Evolutionary conservation across 1,284 basidiomycete genomes (phyloP), one percentile per base, ranked within the genome.

Genomic region (Rhizoctonia solani): DNA sequence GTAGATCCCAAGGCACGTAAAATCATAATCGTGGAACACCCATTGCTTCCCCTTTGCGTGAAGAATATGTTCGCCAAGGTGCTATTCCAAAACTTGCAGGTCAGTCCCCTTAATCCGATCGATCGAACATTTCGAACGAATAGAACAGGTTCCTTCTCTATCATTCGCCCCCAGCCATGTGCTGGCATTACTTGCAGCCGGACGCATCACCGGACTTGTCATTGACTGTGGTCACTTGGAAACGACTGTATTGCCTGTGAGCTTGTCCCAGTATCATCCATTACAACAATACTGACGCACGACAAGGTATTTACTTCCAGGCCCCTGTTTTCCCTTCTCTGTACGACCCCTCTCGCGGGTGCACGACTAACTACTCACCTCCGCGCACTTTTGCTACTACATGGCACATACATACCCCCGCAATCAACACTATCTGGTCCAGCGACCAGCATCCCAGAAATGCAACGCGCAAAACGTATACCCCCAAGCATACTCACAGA

Each of bases 1-100:
- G 90, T 92, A 69, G 97, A 98, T 75, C 90, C 95, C 0, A 96
- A 94, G 76, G 88, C 92, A 37, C 85, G 96, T 54, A 97, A 96
- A 76, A 89, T 99, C 67, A 91, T 98, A 55, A 74, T 99, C 27
- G 81, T 96, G 4, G 95, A 98, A 77, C 90, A 93, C 74, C 92
- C 96, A 0, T 79, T 97, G 54, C 80, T 97, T 11, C 92, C 95
- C 0, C 78, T 91, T 1, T 84, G 88, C 69, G 87, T 98, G 74
- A 97, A 97, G 77, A 91, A 95, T 53, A 86, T 87, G 70, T 84
- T 99, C 54, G 92, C 93, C 4, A 84, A 87, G 55, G 86, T 93
- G 44, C 79, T 99, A 9, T 98, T 99, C 75, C 89, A 92, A 69
- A 96, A 96, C 73, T 80, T 95, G 13, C 91, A 95, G 79, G 95